These are phyloP conservation scores for Exophiala alcalophila DNA, from an alignment of 2,329 filamentous ascomycete genomes.

Conservation along the genomic window DNA sequence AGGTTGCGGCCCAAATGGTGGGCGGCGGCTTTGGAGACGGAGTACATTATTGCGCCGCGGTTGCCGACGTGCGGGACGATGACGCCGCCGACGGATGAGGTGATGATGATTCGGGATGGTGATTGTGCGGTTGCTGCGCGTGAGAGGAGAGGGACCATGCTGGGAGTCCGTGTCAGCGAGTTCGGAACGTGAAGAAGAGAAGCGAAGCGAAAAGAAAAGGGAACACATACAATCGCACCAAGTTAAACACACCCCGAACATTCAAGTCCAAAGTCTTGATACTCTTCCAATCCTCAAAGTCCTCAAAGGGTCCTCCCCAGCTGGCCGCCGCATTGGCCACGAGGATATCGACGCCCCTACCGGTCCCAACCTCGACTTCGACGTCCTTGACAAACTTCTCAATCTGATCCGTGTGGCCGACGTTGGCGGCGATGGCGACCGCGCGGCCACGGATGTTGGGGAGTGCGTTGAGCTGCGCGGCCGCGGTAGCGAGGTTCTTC, in stretches of 20 bases:
- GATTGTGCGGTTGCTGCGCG: slow-evolving; percentile 5
- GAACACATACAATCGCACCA: slow-evolving; percentile 34
- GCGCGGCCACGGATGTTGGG: slow-evolving; percentile 14
- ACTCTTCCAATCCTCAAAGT: slow-evolving; percentile 18
- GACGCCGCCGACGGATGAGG: slow-evolving; percentile 19
- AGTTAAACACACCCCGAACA: slow-evolving; percentile 21
- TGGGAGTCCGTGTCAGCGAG: slow-evolving; percentile 1
- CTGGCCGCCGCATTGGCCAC: slow-evolving; percentile 23
- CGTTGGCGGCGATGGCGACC: slow-evolving; percentile 17
- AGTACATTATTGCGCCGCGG: slow-evolving; percentile 32
- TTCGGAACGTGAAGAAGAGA: not conserved
- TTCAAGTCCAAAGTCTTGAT: slow-evolving; percentile 24
- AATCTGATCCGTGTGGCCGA: slow-evolving; percentile 19
- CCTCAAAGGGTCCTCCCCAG: slow-evolving; percentile 24
- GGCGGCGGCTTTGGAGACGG: slow-evolving; percentile 41
- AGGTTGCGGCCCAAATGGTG: slow-evolving; percentile 40
- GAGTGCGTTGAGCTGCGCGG: slow-evolving; percentile 17
- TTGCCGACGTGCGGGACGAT: slow-evolving; percentile 19
- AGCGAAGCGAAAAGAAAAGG: no score
- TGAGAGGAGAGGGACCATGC: slow-evolving; percentile 17
- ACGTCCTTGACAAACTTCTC: slow-evolving; percentile 19
- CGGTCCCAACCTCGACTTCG: slow-evolving; percentile 1
- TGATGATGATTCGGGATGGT: slow-evolving; percentile 19
- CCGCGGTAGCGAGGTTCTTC: slow-evolving; percentile 10
- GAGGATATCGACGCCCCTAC: slow-evolving; percentile 26